phyloP scores from a whole-genome alignment of 306 rosid genomes.

The Trifolium pratense region DNA sequence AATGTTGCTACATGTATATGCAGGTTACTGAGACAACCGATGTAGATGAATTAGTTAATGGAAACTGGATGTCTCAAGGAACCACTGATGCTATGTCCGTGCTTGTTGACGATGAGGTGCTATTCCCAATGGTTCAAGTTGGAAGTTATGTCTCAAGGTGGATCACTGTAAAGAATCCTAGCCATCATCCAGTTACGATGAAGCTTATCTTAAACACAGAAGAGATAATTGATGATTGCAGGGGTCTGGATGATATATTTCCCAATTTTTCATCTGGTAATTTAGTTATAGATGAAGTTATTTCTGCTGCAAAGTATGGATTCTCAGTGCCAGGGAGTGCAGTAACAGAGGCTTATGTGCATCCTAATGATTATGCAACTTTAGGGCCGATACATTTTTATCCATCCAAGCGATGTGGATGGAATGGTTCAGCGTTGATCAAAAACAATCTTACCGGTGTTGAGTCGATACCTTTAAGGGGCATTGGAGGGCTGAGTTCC shows the following conservation, averaged over 20 bases:
- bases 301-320: conserved; percentile 69
- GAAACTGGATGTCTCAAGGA: conserved; percentile 81
- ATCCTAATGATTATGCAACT: conserved; percentile 63
- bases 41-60: conserved; percentile 70
- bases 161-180: conserved; percentile 85
- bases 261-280: conserved; percentile 69
- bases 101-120: conserved; percentile 69
- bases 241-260: conserved; percentile 57
- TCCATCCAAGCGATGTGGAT: conserved; percentile 79
- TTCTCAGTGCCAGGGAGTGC: conserved; percentile 81
- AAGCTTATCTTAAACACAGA: conserved; percentile 87
- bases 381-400: conserved; percentile 82
- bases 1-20: conserved; percentile 39
- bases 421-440: conserved; percentile 90
- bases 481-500: conserved; percentile 80
- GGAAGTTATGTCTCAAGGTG: conserved; percentile 75
- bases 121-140: conserved; percentile 74
- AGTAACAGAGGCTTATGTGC: conserved; percentile 79
- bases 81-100: conserved; percentile 64
- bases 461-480: conserved; percentile 80
- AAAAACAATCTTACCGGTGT: conserved; percentile 92
- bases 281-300: conserved; percentile 60
- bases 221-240: conserved; percentile 73
- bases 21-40: conserved; percentile 54
- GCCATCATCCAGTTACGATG: conserved; percentile 73